A percentile compares a stretch with the other conserved stretches of the same genome.
Conservation (phyloP, 371 early-diverging fungal species). For the Nematocida sp. region DNA sequence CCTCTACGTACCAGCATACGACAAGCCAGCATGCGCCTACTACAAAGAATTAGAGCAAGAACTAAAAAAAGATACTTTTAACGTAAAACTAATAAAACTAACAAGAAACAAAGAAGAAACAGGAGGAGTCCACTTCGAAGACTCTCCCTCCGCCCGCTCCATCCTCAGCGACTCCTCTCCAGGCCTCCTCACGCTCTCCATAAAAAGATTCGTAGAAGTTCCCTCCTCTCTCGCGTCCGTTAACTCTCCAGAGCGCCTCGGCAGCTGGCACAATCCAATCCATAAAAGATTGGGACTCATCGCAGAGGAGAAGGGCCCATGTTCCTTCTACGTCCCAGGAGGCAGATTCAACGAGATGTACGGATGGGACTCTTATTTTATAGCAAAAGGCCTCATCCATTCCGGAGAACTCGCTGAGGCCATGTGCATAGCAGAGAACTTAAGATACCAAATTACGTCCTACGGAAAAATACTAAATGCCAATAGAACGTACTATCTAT, state of each 20-base stretch:
- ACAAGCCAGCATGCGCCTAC: conserved; percentile 5
- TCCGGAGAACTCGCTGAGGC: conserved; percentile 70
- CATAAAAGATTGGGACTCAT: conserved; percentile 1
- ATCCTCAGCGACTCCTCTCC: conserved; percentile 35
- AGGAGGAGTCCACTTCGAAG: conserved; percentile 33
- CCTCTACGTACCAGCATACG: conserved; percentile 40
- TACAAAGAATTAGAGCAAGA: conserved; percentile 23
- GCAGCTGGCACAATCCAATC: conserved; percentile 44
- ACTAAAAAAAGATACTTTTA: conserved; percentile 26
- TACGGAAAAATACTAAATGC: conserved; percentile 82
- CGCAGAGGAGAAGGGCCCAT: conserved; percentile 9
- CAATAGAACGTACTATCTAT: conserved; percentile 75
- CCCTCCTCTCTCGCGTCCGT: not conserved
- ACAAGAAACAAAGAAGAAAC: not conserved
- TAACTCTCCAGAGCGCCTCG: not conserved
- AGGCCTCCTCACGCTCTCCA: conserved; percentile 43
- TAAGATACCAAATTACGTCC: conserved; percentile 71
- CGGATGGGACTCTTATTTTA: conserved; percentile 83
- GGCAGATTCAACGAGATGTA: conserved; percentile 81
- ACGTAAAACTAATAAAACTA: conserved; percentile 27
- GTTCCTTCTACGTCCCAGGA: conserved; percentile 75
- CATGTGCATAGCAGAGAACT: conserved; percentile 71
- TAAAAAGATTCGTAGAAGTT: not conserved
- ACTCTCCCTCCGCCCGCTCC: conserved; percentile 13
- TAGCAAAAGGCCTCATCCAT: conserved; percentile 73